These are phyloP conservation scores for Cornus controversa DNA, from an alignment of 148 eudicot species.

Conservation along the genomic window DNA sequence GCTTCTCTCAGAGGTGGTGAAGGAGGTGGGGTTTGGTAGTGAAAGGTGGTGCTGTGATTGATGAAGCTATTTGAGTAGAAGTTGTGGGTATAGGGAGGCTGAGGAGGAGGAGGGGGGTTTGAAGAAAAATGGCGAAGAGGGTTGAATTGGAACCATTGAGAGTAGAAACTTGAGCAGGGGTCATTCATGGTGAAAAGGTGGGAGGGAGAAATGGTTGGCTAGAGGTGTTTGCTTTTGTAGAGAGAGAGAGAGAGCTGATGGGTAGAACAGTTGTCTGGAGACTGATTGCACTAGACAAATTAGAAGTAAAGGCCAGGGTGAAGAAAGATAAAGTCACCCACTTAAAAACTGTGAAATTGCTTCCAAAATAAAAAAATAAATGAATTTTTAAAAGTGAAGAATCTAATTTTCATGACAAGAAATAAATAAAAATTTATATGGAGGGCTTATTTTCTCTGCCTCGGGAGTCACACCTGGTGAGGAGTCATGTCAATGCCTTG, in stretches of 20 bases:
- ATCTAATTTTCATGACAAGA: not conserved
- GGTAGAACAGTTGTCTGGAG: not conserved
- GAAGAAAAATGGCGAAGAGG: slow-evolving; percentile 28
- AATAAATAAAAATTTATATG: not conserved
- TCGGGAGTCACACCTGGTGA: no score
- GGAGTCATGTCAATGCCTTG: no score
- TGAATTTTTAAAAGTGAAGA: not conserved
- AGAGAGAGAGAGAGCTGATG: slow-evolving; percentile 21
- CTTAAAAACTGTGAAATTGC: not conserved
- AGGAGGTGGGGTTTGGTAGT: slow-evolving; percentile 27
- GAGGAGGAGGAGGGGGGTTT: slow-evolving; percentile 17
- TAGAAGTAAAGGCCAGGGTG: not conserved
- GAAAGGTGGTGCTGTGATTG: slow-evolving; percentile 9
- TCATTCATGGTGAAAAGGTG: slow-evolving; percentile 47
- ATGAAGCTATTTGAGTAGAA: slow-evolving; percentile 13
- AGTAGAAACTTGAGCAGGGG: slow-evolving; percentile 45
- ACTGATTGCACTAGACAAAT: slow-evolving; percentile 8
- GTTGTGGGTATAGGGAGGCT: slow-evolving; percentile 10
- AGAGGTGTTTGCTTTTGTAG: slow-evolving; percentile 31
- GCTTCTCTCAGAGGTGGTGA: slow-evolving; percentile 66
- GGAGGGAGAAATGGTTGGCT: slow-evolving; percentile 19
- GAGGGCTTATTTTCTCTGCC: no score
- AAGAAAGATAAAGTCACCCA: slow-evolving; percentile 6
- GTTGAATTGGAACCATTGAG: slow-evolving; percentile 47
- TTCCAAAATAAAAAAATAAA: no score